These are phyloP conservation scores for Meyerozyma guilliermondii DNA, from an alignment of 1,139 yeast genomes.

Conservation along the genomic window DNA sequence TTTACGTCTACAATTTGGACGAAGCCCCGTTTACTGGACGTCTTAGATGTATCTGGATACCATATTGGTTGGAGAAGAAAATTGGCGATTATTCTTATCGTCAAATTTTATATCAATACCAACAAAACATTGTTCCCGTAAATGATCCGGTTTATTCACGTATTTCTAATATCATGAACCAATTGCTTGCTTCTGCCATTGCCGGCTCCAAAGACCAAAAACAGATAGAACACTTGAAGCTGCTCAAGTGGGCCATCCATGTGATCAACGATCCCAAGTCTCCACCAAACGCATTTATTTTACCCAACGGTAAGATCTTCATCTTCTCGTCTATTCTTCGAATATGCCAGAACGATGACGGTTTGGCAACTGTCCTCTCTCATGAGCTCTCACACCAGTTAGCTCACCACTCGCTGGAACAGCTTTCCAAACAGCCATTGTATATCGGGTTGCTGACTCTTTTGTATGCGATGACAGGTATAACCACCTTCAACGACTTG, in stretches of 20 bases:
- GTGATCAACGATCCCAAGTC: constrained; percentile 64
- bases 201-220: constrained; percentile 25
- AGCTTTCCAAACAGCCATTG: constrained; percentile 58
- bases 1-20: constrained; percentile 64
- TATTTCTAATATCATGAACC: constrained; percentile 57
- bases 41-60: constrained; percentile 66
- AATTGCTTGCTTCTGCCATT: constrained; percentile 56
- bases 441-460: constrained; percentile 12
- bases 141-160: constrained; percentile 50
- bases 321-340: constrained; percentile 77
- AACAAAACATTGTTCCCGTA: constrained; percentile 43
- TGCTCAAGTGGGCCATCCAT: constrained; percentile 73
- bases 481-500: constrained; percentile 40
- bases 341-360: constrained; percentile 78
- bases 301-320: constrained; percentile 95
- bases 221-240: constrained; percentile 29
- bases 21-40: constrained; percentile 83
- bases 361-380: constrained; percentile 86
- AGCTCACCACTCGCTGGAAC: constrained; percentile 88
- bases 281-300: constrained; percentile 93
- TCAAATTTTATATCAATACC: constrained; percentile 50
- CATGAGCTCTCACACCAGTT: constrained; percentile 94
- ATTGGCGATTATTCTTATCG: constrained; percentile 69
- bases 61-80: constrained; percentile 57
- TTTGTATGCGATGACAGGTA: constrained; percentile 26